Evolutionary conservation across 2,329 filamentous ascomycete species (phyloP).

Genomic region (Cladophialophora psammophila): DNA sequence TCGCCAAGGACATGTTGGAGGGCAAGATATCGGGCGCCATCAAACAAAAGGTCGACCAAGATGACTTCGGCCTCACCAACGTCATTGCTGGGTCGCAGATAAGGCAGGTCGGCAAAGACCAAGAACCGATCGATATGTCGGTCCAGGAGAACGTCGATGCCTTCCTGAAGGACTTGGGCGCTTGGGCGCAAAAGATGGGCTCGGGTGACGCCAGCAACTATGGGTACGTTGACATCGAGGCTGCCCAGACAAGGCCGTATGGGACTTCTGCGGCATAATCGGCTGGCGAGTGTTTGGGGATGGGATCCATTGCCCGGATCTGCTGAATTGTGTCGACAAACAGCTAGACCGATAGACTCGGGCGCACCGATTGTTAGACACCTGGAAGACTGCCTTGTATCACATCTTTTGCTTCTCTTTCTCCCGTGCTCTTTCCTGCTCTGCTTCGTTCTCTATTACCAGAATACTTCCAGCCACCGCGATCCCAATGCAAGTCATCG

Average conservation of each 20-base stretch:
- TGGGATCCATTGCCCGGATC: not conserved
- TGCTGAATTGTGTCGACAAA: not conserved
- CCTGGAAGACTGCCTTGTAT: not conserved
- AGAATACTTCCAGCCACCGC: constrained; percentile 27
- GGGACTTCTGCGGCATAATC: constrained; percentile 11
- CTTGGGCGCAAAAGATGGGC: constrained; percentile 52
- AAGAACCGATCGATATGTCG: constrained; percentile 62
- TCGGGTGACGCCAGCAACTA: constrained; percentile 50
- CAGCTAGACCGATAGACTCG: not conserved
- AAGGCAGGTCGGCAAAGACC: constrained; percentile 60
- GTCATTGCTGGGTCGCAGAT: constrained; percentile 61
- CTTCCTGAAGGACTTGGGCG: constrained; percentile 58
- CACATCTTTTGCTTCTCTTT: constrained; percentile 13
- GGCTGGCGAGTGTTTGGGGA: not conserved
- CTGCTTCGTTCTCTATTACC: constrained; percentile 29
- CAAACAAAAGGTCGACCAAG: constrained; percentile 55
- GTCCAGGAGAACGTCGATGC: constrained; percentile 56
- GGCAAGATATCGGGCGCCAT: constrained; percentile 57
- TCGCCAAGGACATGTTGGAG: constrained; percentile 43
- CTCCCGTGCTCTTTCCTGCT: not conserved
- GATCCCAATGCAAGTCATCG: constrained; percentile 31
- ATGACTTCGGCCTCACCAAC: constrained; percentile 60
- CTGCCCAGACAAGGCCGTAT: constrained; percentile 9
- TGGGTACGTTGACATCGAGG: constrained; percentile 53
- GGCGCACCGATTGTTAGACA: not conserved